A percentile compares a stretch with the other conserved stretches of the same genome.
Evolutionary conservation across 2,329 filamentous ascomycete species (phyloP).

Genomic region (Colletotrichum plurivorum): DNA sequence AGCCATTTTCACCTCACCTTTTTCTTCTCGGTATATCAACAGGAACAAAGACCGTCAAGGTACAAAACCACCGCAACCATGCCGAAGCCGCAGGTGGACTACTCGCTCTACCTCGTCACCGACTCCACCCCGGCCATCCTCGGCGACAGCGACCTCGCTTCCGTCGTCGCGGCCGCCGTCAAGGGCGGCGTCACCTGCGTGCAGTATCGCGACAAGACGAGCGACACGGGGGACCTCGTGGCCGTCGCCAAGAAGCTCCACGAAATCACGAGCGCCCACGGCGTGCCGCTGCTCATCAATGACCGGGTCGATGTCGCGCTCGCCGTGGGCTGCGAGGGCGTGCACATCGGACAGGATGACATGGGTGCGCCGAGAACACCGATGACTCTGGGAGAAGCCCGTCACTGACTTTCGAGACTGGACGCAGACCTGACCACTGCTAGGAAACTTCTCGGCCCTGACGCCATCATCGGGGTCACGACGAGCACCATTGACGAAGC

Average conservation of each 20-base stretch:
- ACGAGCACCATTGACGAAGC: constrained; percentile 84
- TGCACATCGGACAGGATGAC: constrained; percentile 96
- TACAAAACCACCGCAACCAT: constrained; percentile 42
- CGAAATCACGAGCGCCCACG: constrained; percentile 74
- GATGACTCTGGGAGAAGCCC: not conserved
- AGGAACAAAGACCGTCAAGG: not conserved
- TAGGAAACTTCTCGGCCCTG: constrained; percentile 78
- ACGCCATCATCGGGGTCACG: constrained; percentile 90
- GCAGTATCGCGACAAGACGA: constrained; percentile 91
- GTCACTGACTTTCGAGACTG: not conserved
- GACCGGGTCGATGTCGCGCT: constrained; percentile 92
- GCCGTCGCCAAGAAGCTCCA: constrained; percentile 81
- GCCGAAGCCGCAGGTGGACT: constrained; percentile 70
- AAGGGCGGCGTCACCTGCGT: constrained; percentile 87
- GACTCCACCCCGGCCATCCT: constrained; percentile 92
- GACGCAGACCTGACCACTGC: constrained; percentile 72
- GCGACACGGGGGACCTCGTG: constrained; percentile 80
- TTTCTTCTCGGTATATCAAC: not conserved
- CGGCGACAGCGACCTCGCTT: constrained; percentile 76
- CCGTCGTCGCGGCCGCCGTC: constrained; percentile 82
- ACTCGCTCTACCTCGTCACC: constrained; percentile 91
- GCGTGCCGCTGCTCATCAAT: constrained; percentile 90
- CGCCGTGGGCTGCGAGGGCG: constrained; percentile 88
- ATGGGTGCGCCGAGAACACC: constrained; percentile 69
- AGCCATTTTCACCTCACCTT: not conserved